A percentile compares a stretch with the other conserved stretches of the same genome.
These are phyloP conservation scores for Rhododendron kiyosumense DNA, from an alignment of 148 eudicot species.

Conservation along the genomic window DNA sequence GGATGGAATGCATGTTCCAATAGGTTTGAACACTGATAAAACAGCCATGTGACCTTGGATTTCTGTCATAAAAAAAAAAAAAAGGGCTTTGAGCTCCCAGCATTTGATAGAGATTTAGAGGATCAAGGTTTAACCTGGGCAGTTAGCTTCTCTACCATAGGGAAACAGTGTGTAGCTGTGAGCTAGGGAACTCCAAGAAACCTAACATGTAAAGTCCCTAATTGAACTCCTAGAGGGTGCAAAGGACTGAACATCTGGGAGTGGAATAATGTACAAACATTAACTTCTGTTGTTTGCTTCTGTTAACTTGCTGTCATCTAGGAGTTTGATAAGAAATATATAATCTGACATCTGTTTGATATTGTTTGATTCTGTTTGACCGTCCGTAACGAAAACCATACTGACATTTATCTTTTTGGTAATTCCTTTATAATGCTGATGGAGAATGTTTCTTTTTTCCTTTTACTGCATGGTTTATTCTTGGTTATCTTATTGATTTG, in stretches of 20 bases:
- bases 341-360: background rate
- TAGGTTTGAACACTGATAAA: background rate
- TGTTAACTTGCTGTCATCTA: background rate
- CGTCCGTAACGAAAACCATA: background rate
- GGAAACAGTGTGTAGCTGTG: background rate
- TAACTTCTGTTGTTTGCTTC: background rate
- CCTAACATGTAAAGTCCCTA: background rate
- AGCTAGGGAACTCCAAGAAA: background rate
- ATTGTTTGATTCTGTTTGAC: background rate
- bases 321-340: background rate
- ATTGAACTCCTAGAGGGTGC: background rate
- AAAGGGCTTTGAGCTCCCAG: background rate
- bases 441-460: background rate
- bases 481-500: slow-evolving; percentile 9
- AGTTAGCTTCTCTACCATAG: background rate
- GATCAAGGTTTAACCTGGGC: background rate
- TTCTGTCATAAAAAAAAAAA: background rate
- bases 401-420: background rate
- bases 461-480: background rate
- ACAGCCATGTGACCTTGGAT: background rate
- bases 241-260: background rate
- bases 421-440: background rate
- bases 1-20: background rate
- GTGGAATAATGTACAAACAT: background rate
- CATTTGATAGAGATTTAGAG: background rate